A percentile compares a stretch with the other conserved stretches of the same genome.
These are phyloP conservation scores for Termitomyces sp. DNA, from an alignment of 768 basidiomycete genomes.

Conservation along the genomic window DNA sequence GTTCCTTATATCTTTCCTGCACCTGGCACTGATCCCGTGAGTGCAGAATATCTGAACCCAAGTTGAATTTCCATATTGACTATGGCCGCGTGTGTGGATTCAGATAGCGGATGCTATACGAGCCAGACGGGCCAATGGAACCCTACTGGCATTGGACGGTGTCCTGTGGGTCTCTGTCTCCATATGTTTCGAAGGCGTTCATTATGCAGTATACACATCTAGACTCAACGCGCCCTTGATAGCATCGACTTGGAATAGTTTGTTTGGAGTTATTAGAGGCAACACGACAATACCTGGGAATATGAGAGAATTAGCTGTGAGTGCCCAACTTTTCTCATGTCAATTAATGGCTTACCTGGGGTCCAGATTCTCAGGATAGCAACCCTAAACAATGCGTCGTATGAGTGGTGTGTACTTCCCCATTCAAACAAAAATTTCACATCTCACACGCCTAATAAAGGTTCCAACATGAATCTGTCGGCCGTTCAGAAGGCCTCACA, in stretches of 20 bases:
- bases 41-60: background rate
- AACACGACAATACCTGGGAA: slow-evolving; percentile 26
- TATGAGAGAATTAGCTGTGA: slow-evolving; percentile 36
- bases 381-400: slow-evolving; percentile 25
- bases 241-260: slow-evolving; percentile 31
- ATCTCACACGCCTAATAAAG: slow-evolving; percentile 11
- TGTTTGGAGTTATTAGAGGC: slow-evolving; percentile 28
- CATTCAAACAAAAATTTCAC: background rate
- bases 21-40: slow-evolving; percentile 29
- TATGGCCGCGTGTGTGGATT: background rate
- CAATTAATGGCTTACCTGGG: background rate
- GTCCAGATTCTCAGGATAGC: slow-evolving; percentile 27
- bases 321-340: slow-evolving; percentile 1
- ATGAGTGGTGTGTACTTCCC: slow-evolving; percentile 24
- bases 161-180: slow-evolving; percentile 26
- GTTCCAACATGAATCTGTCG: slow-evolving; percentile 31
- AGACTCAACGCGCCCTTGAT: slow-evolving; percentile 28
- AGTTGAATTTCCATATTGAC: background rate
- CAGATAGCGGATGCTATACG: slow-evolving; percentile 38
- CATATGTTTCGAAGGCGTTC: background rate
- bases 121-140: slow-evolving; percentile 29
- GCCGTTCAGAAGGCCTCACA: slow-evolving; percentile 27
- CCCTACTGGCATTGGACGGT: slow-evolving; percentile 36
- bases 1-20: slow-evolving; percentile 40
- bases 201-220: background rate